These are phyloP conservation scores for Penicillium fuscoglaucum DNA, from an alignment of 2,329 filamentous ascomycete species.

Conservation along the genomic window DNA sequence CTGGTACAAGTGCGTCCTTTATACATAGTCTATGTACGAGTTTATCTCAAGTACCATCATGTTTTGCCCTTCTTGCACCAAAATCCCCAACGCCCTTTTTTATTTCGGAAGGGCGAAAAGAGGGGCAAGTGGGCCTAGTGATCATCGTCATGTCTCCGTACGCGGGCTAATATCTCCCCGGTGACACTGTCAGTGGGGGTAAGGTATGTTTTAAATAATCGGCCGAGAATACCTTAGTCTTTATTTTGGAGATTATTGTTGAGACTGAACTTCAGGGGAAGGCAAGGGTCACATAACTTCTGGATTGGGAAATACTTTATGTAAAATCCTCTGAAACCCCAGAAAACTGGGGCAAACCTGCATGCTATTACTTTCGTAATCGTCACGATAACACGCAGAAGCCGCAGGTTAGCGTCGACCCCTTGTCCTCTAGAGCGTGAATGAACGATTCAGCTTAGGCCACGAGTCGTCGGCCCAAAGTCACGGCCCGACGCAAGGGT, in stretches of 20 bases:
- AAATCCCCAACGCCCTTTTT: not conserved
- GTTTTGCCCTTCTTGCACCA: not conserved
- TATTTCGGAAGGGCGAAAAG: not conserved
- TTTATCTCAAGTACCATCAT: not conserved
- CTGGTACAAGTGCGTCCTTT: not conserved
- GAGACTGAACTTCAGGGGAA: not conserved
- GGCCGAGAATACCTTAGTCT: not conserved
- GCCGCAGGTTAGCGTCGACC: too few relatives aligned
- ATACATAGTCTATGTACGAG: not conserved
- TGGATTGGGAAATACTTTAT: too few relatives aligned
- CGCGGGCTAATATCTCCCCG: constrained; percentile 22
- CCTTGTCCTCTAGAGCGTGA: too few relatives aligned
- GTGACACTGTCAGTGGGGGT: not conserved
- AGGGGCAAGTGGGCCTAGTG: constrained; percentile 14
- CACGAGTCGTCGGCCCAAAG: too few relatives aligned
- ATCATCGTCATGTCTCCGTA: constrained; percentile 20
- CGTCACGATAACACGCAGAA: too few relatives aligned
- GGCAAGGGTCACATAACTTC: not conserved
- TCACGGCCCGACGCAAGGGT: too few relatives aligned
- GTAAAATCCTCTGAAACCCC: too few relatives aligned
- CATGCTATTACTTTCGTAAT: too few relatives aligned
- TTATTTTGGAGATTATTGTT: not conserved
- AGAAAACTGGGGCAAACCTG: too few relatives aligned
- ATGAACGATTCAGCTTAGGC: too few relatives aligned
- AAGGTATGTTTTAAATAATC: not conserved